Conservation (phyloP, 2,329 filamentous ascomycete species). For the Peltaster fructicola region DNA sequence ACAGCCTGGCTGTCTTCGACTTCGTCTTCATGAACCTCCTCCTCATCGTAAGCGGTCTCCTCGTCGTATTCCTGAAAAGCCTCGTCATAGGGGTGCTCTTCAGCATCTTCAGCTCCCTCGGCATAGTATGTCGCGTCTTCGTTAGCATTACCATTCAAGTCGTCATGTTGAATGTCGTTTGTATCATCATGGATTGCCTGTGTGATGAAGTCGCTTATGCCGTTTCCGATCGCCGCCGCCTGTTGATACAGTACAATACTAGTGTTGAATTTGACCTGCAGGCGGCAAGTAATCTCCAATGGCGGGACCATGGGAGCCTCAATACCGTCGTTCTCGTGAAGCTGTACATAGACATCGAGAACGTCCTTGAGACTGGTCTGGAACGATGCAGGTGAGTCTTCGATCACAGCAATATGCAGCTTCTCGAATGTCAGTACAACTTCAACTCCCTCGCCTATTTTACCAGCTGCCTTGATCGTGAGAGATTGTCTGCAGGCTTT, state of each 20-base stretch:
- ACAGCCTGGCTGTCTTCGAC: conserved; percentile 4
- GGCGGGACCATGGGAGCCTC: conserved; percentile 36
- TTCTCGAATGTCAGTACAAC: conserved; percentile 37
- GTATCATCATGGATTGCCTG: conserved; percentile 7
- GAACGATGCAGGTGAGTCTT: conserved; percentile 33
- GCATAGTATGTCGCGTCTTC: too few species aligned
- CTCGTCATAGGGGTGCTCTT: conserved; percentile 4
- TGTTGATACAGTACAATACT: conserved; percentile 34
- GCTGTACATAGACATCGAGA: conserved; percentile 38
- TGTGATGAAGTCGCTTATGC: conserved; percentile 28
- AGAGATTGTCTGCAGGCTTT: conserved; percentile 25
- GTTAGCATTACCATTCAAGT: too few species aligned
- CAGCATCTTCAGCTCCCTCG: conserved; percentile 4
- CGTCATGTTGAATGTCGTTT: too few species aligned
- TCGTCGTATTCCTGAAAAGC: conserved; percentile 6
- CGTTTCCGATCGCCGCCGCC: conserved; percentile 39
- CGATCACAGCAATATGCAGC: conserved; percentile 37
- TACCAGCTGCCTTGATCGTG: conserved; percentile 35
- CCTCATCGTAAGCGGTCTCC: conserved; percentile 2
- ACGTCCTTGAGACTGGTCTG: conserved; percentile 38
- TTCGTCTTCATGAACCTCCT: conserved; percentile 2
- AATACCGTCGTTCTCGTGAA: conserved; percentile 41
- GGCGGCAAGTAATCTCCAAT: conserved; percentile 36
- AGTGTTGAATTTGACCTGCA: conserved; percentile 35
- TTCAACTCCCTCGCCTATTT: conserved; percentile 39